These are phyloP conservation scores for Toxicodendron radicans DNA, from an alignment of 345 rosid genomes.

Conservation along the genomic window DNA sequence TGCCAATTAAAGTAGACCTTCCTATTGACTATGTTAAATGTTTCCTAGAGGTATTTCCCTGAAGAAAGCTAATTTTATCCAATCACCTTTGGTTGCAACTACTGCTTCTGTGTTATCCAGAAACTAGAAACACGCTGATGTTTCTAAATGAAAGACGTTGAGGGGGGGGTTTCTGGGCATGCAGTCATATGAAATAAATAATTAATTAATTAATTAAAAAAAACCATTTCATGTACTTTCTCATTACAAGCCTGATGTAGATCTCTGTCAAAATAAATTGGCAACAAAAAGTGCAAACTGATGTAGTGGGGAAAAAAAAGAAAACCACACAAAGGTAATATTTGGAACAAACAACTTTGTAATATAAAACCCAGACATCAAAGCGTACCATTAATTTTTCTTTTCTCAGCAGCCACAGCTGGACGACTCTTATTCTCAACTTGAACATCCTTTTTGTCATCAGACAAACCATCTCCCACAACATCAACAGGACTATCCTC, in stretches of 20 bases:
- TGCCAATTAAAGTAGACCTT: background rate
- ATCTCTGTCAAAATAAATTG: background rate
- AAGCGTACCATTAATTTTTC: constrained; percentile 73
- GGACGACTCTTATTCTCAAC: constrained; percentile 40
- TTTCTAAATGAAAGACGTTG: background rate
- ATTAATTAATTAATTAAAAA: too few species aligned
- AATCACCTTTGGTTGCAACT: background rate
- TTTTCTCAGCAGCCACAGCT: constrained; percentile 59
- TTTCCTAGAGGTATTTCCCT: background rate
- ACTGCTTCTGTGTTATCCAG: constrained; percentile 2
- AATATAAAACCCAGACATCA: background rate
- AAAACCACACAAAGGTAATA: background rate
- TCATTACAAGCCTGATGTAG: background rate
- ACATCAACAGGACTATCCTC: constrained; percentile 48
- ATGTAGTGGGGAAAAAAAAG: background rate
- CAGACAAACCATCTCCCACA: constrained; percentile 44
- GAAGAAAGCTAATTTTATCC: background rate
- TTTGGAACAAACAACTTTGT: background rate
- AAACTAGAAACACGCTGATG: background rate
- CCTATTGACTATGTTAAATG: background rate
- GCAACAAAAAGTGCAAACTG: background rate
- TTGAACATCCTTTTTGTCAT: constrained; percentile 35
- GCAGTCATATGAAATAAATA: background rate
- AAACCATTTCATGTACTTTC: background rate
- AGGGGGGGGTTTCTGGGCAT: background rate